Evolutionary conservation across 2,329 filamentous ascomycete genomes (phyloP).

Genomic region (Penicillium sumatraense): DNA sequence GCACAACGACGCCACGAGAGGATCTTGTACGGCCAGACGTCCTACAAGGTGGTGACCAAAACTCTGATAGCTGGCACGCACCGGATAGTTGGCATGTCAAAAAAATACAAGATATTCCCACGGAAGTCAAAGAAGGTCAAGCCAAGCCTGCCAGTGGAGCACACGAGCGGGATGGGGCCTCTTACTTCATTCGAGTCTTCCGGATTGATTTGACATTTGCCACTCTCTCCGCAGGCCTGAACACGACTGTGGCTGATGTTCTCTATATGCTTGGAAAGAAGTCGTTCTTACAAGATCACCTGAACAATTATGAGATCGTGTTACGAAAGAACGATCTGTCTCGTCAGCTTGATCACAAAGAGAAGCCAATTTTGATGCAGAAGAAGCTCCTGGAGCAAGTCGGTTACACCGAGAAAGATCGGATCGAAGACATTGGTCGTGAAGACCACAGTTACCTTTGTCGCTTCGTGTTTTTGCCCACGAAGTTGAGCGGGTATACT

Average conservation of each 20-base stretch:
- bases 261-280: slow-evolving; percentile 92
- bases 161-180: slow-evolving; percentile 70
- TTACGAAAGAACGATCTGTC: slow-evolving; percentile 91
- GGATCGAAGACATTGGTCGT: slow-evolving; percentile 88
- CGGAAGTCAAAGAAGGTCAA: slow-evolving; percentile 13
- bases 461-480: slow-evolving; percentile 91
- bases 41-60: slow-evolving; percentile 53
- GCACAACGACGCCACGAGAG: slow-evolving; percentile 34
- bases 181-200: slow-evolving; percentile 95
- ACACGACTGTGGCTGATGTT: slow-evolving; percentile 83
- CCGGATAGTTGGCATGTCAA: slow-evolving; percentile 97
- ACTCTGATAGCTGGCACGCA: slow-evolving; percentile 70
- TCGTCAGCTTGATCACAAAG: slow-evolving; percentile 75
- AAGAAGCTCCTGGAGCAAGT: slow-evolving; percentile 89
- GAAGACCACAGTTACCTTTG: slow-evolving; percentile 98
- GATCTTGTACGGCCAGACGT: slow-evolving; percentile 38
- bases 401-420: slow-evolving; percentile 84
- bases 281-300: slow-evolving; percentile 84
- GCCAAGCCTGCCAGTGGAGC: slow-evolving; percentile 2
- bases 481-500: slow-evolving; percentile 79
- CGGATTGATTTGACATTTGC: slow-evolving; percentile 92
- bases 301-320: slow-evolving; percentile 95
- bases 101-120: slow-evolving; percentile 50
- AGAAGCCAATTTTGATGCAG: slow-evolving; percentile 87
- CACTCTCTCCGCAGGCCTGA: slow-evolving; percentile 81